Evolutionary conservation across 305 asterid genomes (phyloP).

Genomic region (Lippia alba): DNA sequence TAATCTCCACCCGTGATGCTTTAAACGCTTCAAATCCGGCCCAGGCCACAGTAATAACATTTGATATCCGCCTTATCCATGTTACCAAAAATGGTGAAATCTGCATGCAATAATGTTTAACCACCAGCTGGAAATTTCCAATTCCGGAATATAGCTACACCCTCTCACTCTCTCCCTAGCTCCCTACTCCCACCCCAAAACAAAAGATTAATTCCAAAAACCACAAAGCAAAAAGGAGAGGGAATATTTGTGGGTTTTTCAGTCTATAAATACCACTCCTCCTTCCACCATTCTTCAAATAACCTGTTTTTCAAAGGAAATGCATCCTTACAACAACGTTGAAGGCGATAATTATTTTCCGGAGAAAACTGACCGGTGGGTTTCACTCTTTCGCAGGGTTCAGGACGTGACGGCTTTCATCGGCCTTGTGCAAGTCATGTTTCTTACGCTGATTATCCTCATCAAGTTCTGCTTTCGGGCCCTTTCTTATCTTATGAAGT

Average conservation of each 20-base stretch:
- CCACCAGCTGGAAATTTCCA: conserved; percentile 28
- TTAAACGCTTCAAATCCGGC: no score
- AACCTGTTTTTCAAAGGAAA: conserved; percentile 2
- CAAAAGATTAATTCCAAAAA: not conserved
- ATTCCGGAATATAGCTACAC: conserved; percentile 19
- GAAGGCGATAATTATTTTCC: conserved; percentile 37
- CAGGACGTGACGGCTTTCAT: conserved; percentile 50
- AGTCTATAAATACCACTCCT: conserved; percentile 50
- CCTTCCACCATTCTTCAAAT: conserved; percentile 1
- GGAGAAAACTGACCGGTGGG: conserved; percentile 64
- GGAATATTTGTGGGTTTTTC: not conserved
- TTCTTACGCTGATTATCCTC: conserved; percentile 47
- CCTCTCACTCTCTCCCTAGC: not conserved
- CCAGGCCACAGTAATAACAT: not conserved
- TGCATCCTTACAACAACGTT: conserved; percentile 56
- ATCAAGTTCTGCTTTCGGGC: conserved; percentile 51
- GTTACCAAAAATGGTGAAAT: conserved; percentile 11
- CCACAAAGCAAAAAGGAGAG: not conserved
- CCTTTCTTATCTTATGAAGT: conserved; percentile 39
- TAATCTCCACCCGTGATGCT: no score
- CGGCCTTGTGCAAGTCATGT: conserved; percentile 47
- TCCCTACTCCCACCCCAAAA: conserved; percentile 8
- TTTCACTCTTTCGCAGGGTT: conserved; percentile 35
- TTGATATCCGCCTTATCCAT: conserved; percentile 13
- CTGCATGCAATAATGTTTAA: not conserved